Conservation (phyloP, 495 filamentous ascomycete species). For the Penicillium chermesinum region DNA sequence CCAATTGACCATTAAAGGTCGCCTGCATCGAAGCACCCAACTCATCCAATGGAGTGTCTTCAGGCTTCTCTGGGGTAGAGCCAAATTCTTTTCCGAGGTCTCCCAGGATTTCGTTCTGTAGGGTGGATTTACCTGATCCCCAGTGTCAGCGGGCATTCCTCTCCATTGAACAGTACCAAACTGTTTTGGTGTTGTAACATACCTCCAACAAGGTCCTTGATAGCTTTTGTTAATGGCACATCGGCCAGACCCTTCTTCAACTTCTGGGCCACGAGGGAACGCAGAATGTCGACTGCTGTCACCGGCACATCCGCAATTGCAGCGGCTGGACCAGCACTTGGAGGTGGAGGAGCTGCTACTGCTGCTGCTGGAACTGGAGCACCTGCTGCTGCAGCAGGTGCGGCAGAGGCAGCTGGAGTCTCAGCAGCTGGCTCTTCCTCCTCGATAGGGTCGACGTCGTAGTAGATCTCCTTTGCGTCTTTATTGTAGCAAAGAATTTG, state of each 20-base stretch:
- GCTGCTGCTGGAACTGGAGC: conserved; percentile 48
- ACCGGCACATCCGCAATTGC: conserved; percentile 83
- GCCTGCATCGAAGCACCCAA: conserved; percentile 93
- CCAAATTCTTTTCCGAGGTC: conserved; percentile 98
- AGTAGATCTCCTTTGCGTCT: conserved; percentile 98
- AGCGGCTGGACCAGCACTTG: conserved; percentile 82
- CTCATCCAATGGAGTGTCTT: conserved; percentile 95
- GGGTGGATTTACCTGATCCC: conserved; percentile 86
- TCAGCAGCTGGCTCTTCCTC: conserved; percentile 72
- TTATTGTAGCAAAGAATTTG: conserved; percentile 99
- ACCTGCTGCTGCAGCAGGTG: conserved; percentile 18
- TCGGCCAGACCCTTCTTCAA: conserved; percentile 89
- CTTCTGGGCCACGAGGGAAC: conserved; percentile 94
- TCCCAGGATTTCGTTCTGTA: conserved; percentile 93
- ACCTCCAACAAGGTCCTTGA: conserved; percentile 98
- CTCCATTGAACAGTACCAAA: neutral
- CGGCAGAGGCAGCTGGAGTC: conserved; percentile 43
- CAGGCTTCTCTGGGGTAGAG: conserved; percentile 95
- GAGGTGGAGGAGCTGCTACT: conserved; percentile 54
- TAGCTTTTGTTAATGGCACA: conserved; percentile 91
- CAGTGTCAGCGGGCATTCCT: neutral
- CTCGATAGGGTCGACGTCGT: conserved; percentile 92
- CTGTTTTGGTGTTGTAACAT: conserved; percentile 30
- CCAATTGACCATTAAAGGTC: conserved; percentile 95
- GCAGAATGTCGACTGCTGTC: conserved; percentile 80